Conservation (phyloP, 2,329 filamentous ascomycete genomes). For the Pyrenochaeta sp. region DNA sequence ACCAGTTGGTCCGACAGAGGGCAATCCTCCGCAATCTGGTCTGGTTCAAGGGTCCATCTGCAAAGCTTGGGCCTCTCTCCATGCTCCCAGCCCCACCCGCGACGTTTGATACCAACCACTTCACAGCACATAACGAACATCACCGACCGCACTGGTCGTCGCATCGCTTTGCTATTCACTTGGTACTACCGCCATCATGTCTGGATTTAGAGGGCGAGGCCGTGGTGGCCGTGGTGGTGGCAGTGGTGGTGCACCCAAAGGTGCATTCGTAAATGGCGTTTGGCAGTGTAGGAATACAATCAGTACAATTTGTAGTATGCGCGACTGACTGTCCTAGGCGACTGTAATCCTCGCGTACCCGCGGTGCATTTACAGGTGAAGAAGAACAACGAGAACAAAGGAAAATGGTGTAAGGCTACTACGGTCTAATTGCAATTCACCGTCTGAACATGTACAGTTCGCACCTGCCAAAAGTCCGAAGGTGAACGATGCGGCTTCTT, state of each 20-base stretch:
- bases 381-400: constrained; percentile 65
- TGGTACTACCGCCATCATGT: constrained; percentile 22
- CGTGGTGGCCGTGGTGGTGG: constrained; percentile 4
- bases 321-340: constrained; percentile 49
- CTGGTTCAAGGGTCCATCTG: background rate
- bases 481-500: constrained; percentile 64
- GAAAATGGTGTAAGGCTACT: constrained; percentile 56
- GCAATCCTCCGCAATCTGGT: background rate
- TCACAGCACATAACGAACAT: background rate
- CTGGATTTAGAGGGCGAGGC: constrained; percentile 19
- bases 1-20: background rate
- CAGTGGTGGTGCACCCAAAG: constrained; percentile 15
- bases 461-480: constrained; percentile 63
- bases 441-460: constrained; percentile 48
- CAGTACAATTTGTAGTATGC: background rate
- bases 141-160: background rate
- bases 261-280: constrained; percentile 33
- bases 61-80: background rate
- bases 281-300: constrained; percentile 34
- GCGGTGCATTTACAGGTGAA: constrained; percentile 65
- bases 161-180: background rate
- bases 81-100: background rate
- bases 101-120: background rate
- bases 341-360: constrained; percentile 63
- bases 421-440: background rate